Conservation (phyloP, 352 stramenopile genomes). For the Phytophthora pseudosyringae region DNA sequence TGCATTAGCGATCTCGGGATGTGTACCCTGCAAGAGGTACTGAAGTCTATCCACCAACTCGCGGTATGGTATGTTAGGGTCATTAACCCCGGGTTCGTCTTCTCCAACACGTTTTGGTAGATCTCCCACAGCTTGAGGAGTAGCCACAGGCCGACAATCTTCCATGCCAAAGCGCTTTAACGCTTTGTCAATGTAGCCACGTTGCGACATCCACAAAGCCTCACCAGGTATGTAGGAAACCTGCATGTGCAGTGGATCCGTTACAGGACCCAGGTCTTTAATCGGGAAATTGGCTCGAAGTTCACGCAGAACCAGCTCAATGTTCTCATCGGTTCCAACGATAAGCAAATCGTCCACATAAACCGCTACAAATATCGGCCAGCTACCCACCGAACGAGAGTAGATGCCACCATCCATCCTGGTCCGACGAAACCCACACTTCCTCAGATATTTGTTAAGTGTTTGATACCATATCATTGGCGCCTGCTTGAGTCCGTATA, state of each 20-base stretch:
- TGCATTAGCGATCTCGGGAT: constrained; percentile 7
- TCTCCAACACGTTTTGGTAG: background rate
- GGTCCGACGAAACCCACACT: background rate
- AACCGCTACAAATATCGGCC: background rate
- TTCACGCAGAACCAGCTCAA: constrained; percentile 9
- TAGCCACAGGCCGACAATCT: constrained; percentile 1
- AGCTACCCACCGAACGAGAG: background rate
- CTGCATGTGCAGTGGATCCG: constrained; percentile 8
- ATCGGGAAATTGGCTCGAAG: constrained; percentile 5
- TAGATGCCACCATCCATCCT: constrained; percentile 15
- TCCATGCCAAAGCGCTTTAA: constrained; percentile 1
- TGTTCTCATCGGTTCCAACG: background rate
- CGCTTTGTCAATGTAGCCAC: background rate
- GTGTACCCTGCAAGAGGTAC: constrained; percentile 4
- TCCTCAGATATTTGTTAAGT: constrained; percentile 5
- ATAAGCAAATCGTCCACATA: constrained; percentile 13
- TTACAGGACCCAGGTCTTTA: constrained; percentile 8
- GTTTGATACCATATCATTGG: constrained; percentile 14
- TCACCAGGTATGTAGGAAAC: constrained; percentile 2
- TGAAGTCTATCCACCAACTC: constrained; percentile 4
- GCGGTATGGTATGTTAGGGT: background rate
- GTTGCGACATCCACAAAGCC: constrained; percentile 10
- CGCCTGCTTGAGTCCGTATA: background rate
- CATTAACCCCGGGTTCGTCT: background rate
- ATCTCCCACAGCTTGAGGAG: constrained; percentile 4